Base-by-base conservation (phyloP, 306 rosid species). In the Mucuna pruriens region DNA sequence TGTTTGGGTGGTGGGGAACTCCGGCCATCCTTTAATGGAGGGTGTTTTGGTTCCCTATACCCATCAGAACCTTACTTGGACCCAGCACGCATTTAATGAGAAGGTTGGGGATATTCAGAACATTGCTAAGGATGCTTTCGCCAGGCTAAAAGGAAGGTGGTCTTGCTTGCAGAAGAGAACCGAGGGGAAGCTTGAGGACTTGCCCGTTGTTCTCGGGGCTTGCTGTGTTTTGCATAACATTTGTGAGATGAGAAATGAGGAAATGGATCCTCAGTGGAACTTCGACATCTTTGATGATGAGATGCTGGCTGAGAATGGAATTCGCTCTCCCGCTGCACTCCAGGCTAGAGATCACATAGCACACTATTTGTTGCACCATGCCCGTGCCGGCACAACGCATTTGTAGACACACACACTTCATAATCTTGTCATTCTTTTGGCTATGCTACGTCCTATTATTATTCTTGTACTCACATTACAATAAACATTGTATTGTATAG, bases 161-260 rank as follows among this genome's bases (percentile, higher is more conserved):
- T 71, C 94, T 72, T 92, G 98, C 49, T 84, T 94, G 77, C 97
- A 92, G 86, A 94, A 87, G 89, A 92, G 98, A 63, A 89, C 92
- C 0, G 98, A 94, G 71, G 94, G 86, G 62, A 94, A 94, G 71
- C 91, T 94, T 4, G 92, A 94, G 74, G 98, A 92, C 7, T 75
- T 94, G 89, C 97, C 97, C 1, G 89, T 68, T 23, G 87, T 92
- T 71, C 92, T 92, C 51, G 97, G 98, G 0, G 98, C 97, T 73
- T 94, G 98, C 49, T 94, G 98, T 86, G 95, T 90, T 71, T 26
- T 94, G 85, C 97, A 94, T 75, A 94, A 94, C 44, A 92, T 94
- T 7, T 94, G 98, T 57, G 90, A 92, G 79, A 89, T 92, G 90
- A 87, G 84, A 8, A 82, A 87, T 3, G 97, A 94, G 42, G 83